Percentiles rank a stretch among this genome's conserved stretches.
Evolutionary conservation across 139 green algal genomes (phyloP).

Genomic region (Closterium sp.): DNA sequence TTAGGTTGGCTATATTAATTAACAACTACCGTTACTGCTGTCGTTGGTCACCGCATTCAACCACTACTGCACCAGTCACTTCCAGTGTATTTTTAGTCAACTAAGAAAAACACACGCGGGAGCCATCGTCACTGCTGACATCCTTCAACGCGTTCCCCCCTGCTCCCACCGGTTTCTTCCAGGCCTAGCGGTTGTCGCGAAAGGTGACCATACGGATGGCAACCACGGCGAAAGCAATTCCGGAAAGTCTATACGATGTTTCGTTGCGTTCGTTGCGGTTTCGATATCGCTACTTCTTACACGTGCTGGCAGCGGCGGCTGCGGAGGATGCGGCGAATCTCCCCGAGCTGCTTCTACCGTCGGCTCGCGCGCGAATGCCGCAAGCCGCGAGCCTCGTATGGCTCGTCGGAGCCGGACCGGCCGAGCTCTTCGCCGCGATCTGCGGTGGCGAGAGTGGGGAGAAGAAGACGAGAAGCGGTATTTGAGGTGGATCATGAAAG

Average conservation of each 20-base stretch:
- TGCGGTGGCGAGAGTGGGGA: not conserved
- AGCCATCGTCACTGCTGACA: too few species aligned
- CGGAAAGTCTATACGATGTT: not conserved
- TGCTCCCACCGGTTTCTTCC: too few species aligned
- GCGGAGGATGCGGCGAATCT: not conserved
- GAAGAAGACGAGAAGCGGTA: too few species aligned
- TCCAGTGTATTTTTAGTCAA: too few species aligned
- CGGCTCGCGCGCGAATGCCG: not conserved
- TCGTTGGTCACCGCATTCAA: not conserved
- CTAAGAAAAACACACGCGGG: too few species aligned
- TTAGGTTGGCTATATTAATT: too few species aligned
- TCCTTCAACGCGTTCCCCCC: too few species aligned
- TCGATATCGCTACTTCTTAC: not conserved
- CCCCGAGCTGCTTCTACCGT: not conserved
- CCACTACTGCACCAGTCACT: not conserved
- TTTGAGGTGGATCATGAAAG: too few species aligned
- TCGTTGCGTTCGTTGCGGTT: not conserved
- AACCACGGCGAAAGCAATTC: not conserved
- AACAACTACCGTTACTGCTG: not conserved
- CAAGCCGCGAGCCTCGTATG: not conserved
- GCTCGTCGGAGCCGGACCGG: not conserved
- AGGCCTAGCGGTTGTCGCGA: too few species aligned
- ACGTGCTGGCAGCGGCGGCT: not conserved
- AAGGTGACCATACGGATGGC: not conserved
- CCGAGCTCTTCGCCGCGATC: not conserved